Evolutionary conservation across 2,329 filamentous ascomycete species (phyloP), one percentile per base, ranked within the genome.

Genomic region (Paradendryphiella salina): DNA sequence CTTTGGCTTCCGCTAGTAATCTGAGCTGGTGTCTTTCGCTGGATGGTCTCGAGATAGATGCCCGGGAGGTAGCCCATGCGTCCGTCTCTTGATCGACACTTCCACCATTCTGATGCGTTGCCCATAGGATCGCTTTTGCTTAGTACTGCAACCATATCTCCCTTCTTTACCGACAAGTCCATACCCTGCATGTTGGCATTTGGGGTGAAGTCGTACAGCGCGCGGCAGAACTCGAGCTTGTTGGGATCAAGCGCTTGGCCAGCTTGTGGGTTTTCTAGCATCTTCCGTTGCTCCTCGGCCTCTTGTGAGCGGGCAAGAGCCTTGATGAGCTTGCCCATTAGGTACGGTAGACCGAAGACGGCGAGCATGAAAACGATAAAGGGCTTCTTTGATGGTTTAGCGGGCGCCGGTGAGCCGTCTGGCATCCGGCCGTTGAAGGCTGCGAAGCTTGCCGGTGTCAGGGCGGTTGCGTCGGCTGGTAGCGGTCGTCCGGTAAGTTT

Each of bases 41-140:
- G 82, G 40, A 94, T 85, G 0, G 80, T 82, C 74, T 96, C 90
- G 21, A 99, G 82, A 67, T 96, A 99, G 1, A 91, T 92, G 1
- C 87, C 85, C 2, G 95, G 94, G 5, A 99, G 81, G 70, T 97
- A 99, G 6, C 94, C 94, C 64, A 96, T 86, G 20, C 90, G 83
- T 37, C 91, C 92, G 70, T 97, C 91, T 54, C 94, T 83, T 11
- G 93, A 88, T 47, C 94, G 84, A 75, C 95, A 99, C 60, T 88
- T 85, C 94, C 94, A 99, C 94, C 94, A 99, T 70, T 99, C 93
- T 44, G 89, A 94, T 4, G 90, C 85, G 64, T 94, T 91, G 35
- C 94, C 94, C 67, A 93, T 84, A 0, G 94, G 94, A 66, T 99
- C 94, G 14, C 85, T 88, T 77, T 96, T 96, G 77, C 87, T 88